Conservation (phyloP, 78 protist genomes). For the Cavenderia fasciculata region DNA sequence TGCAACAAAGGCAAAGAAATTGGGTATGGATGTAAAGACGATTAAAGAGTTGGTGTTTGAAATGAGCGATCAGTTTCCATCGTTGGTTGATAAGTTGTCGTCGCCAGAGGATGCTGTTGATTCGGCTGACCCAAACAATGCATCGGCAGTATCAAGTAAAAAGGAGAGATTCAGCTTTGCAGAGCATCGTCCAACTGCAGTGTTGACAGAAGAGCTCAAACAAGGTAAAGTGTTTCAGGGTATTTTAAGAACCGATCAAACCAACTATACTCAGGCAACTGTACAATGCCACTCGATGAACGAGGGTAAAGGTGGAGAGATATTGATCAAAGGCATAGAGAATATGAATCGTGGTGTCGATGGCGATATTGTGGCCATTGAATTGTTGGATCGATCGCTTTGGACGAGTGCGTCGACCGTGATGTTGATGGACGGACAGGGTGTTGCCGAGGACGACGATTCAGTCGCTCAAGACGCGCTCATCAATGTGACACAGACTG, state of each 20-base stretch:
- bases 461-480: conserved; percentile 27
- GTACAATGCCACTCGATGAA: conserved; percentile 25
- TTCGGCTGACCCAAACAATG: too few relatives aligned
- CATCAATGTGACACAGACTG: neutral
- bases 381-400: conserved; percentile 23
- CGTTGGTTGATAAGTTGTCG: conserved; percentile 70
- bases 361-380: conserved; percentile 82
- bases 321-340: conserved; percentile 69
- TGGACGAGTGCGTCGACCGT: conserved; percentile 71
- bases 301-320: too few relatives aligned
- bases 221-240: conserved; percentile 66
- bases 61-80: conserved; percentile 36
- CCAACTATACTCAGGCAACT: conserved; percentile 59
- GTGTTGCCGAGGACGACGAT: conserved; percentile 68
- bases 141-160: too few relatives aligned
- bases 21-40: conserved; percentile 66
- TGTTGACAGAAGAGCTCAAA: conserved; percentile 43
- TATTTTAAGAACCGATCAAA: conserved; percentile 43
- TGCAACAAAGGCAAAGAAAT: conserved; percentile 50
- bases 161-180: conserved; percentile 4
- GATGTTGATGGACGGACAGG: conserved; percentile 33
- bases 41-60: conserved; percentile 68
- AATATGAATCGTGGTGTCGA: conserved; percentile 78
- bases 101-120: conserved; percentile 33
- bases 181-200: conserved; percentile 17